Conservation (phyloP, 2,329 filamentous ascomycete genomes). For the Acrodontium crateriforme region DNA sequence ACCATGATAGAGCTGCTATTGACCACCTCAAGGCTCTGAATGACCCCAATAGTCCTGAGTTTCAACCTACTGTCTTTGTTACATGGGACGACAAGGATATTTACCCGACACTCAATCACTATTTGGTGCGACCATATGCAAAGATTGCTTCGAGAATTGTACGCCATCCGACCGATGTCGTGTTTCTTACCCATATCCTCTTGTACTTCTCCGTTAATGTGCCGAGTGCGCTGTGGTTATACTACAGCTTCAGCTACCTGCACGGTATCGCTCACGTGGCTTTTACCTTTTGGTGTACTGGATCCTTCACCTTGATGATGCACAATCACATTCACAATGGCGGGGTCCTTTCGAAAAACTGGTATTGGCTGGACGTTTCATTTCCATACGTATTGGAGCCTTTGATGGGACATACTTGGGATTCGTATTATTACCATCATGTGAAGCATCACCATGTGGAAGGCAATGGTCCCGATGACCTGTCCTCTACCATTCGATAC, state of each 20-base stretch:
- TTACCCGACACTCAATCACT: constrained; percentile 29
- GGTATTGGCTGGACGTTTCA: constrained; percentile 42
- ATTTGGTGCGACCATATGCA: constrained; percentile 47
- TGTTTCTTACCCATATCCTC: constrained; percentile 64
- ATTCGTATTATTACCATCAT: constrained; percentile 74
- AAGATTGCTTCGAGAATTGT: constrained; percentile 42
- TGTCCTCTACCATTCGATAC: constrained; percentile 63
- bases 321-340: constrained; percentile 73
- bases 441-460: constrained; percentile 79
- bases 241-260: constrained; percentile 49
- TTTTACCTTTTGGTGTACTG: constrained; percentile 56
- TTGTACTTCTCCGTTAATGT: constrained; percentile 57
- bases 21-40: constrained; percentile 36
- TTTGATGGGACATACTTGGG: constrained; percentile 72
- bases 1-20: constrained; percentile 22
- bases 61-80: constrained; percentile 43
- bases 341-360: constrained; percentile 47
- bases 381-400: constrained; percentile 67
- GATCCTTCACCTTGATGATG: constrained; percentile 67
- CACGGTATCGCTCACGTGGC: constrained; percentile 53
- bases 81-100: constrained; percentile 37
- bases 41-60: constrained; percentile 32
- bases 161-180: constrained; percentile 56
- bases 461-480: constrained; percentile 62
- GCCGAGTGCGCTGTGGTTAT: constrained; percentile 54